Evolutionary conservation across 495 filamentous ascomycete species (phyloP).

Genomic region (Cladorrhinum samala): DNA sequence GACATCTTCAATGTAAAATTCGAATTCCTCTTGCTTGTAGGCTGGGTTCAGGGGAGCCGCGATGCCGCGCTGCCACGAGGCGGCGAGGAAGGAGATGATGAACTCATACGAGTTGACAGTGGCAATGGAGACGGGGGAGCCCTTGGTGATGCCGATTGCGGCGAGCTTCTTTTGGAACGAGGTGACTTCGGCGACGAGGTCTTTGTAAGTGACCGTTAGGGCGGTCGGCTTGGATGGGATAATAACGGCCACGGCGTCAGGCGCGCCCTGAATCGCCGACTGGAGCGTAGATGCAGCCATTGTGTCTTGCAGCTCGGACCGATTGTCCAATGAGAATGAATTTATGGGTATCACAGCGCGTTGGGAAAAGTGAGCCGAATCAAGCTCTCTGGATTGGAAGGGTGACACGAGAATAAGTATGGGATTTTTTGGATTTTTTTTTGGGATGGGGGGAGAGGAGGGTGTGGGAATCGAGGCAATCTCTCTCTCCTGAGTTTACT

Average conservation of each 20-base stretch:
- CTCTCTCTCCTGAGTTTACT: not conserved
- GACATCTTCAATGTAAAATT: slow-evolving; percentile 84
- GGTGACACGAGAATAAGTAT: not conserved
- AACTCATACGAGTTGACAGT: slow-evolving; percentile 77
- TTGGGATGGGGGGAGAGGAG: too few species aligned
- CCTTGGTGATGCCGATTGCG: slow-evolving; percentile 55
- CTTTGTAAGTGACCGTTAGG: slow-evolving; percentile 56
- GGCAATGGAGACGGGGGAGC: slow-evolving; percentile 66
- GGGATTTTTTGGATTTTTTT: not conserved
- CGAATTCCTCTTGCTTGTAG: slow-evolving; percentile 82
- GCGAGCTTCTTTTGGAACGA: slow-evolving; percentile 69
- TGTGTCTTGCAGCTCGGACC: not conserved
- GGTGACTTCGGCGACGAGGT: slow-evolving; percentile 54
- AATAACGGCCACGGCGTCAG: slow-evolving; percentile 52
- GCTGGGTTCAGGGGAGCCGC: slow-evolving; percentile 76
- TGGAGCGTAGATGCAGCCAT: slow-evolving; percentile 36
- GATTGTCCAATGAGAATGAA: not conserved
- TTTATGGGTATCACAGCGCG: slow-evolving; percentile 8
- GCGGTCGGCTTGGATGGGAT: slow-evolving; percentile 54
- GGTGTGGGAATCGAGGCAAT: not conserved
- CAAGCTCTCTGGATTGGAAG: not conserved
- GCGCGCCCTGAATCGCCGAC: slow-evolving; percentile 36
- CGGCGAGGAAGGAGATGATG: slow-evolving; percentile 72
- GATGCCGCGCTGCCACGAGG: slow-evolving; percentile 68
- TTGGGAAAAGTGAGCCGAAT: not conserved